phyloP scores from a whole-genome alignment of 2,329 filamentous ascomycete species.

The Microcyclosporella mali region DNA sequence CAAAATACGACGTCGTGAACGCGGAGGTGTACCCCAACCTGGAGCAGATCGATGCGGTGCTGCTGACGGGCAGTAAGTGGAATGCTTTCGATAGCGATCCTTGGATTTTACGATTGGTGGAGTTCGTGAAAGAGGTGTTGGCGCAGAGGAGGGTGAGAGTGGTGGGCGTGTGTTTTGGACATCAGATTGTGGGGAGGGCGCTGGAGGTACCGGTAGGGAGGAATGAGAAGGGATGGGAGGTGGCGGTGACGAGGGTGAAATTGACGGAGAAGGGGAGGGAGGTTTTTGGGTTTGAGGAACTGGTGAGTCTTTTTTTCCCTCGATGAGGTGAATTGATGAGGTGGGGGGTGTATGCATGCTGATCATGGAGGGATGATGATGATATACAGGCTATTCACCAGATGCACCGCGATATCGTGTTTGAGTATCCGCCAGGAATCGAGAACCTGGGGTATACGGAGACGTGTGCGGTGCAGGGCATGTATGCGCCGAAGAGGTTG shows the following conservation, averaged over 20 bases:
- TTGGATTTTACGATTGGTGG: conserved; percentile 71
- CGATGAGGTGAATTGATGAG: background rate
- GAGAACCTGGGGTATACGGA: conserved; percentile 59
- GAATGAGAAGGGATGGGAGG: conserved; percentile 70
- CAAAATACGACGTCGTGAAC: conserved; percentile 65
- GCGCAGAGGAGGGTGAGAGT: conserved; percentile 56
- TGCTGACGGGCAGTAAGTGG: conserved; percentile 64
- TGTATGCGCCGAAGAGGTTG: conserved; percentile 61
- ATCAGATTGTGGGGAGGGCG: conserved; percentile 75
- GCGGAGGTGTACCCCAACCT: conserved; percentile 63
- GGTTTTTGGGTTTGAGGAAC: conserved; percentile 60
- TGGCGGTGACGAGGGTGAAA: conserved; percentile 64
- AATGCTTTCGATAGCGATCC: conserved; percentile 67
- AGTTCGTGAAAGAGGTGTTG: conserved; percentile 58
- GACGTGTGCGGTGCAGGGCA: conserved; percentile 69
- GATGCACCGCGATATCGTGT: conserved; percentile 78
- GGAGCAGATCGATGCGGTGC: conserved; percentile 69
- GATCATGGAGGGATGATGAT: too few species aligned
- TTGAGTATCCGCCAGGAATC: conserved; percentile 55
- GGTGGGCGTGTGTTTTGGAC: conserved; percentile 81
- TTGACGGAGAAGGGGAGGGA: conserved; percentile 65
- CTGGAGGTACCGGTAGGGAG: conserved; percentile 61
- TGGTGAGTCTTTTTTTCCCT: conserved; percentile 41
- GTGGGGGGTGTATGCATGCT: too few species aligned
- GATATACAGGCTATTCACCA: conserved; percentile 61